These are phyloP conservation scores for Russula vinacea DNA, from an alignment of 768 basidiomycete genomes.

Conservation along the genomic window DNA sequence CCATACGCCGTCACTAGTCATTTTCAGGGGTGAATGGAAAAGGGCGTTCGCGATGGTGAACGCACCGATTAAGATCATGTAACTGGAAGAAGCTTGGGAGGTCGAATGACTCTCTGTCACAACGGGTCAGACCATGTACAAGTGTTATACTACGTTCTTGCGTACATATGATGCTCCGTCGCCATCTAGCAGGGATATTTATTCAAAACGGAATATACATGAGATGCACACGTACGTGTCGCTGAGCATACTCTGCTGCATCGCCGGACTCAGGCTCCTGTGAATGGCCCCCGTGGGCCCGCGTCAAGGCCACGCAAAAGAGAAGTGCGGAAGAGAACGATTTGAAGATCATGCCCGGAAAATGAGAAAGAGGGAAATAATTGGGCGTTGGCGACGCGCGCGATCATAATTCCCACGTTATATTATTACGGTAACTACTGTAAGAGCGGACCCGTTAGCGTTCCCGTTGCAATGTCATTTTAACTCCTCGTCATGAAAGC, in stretches of 20 bases:
- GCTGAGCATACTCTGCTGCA: constrained; percentile 63
- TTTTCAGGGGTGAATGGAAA: constrained; percentile 11
- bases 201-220: constrained; percentile 8
- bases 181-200: constrained; percentile 59
- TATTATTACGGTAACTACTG: neutral
- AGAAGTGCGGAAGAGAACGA: constrained; percentile 18
- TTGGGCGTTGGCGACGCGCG: neutral
- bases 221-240: constrained; percentile 67
- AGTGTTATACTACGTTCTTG: constrained; percentile 7
- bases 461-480: neutral
- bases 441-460: neutral
- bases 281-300: constrained; percentile 52
- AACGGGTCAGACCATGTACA: constrained; percentile 13
- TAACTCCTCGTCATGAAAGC: constrained; percentile 5
- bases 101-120: constrained; percentile 72
- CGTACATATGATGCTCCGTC: constrained; percentile 80
- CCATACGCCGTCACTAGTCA: constrained; percentile 70
- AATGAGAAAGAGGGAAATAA: neutral
- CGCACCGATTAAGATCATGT: constrained; percentile 85
- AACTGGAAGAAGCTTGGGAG: constrained; percentile 88
- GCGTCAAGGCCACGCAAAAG: constrained; percentile 29
- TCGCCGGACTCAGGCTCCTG: constrained; percentile 12
- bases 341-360: constrained; percentile 19
- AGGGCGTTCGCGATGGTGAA: constrained; percentile 2
- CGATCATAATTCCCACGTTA: neutral